Conservation (phyloP, 441 rosid genomes). For the Euphorbia corollata region DNA sequence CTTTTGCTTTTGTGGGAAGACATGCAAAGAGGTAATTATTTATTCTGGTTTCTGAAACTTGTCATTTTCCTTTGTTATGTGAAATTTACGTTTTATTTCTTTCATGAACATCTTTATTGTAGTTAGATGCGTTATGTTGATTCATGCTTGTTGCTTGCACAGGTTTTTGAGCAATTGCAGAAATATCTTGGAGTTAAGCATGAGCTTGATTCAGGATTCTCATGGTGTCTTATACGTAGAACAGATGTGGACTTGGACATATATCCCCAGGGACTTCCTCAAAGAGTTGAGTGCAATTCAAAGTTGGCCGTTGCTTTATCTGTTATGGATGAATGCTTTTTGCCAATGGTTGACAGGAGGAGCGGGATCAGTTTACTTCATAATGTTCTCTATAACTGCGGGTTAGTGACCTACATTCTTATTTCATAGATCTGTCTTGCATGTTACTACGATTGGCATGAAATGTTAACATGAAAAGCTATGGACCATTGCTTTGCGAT, state of each 20-base stretch:
- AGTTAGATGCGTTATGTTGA: slow-evolving; percentile 13
- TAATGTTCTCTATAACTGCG: slow-evolving; percentile 69
- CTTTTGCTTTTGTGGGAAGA: slow-evolving; percentile 57
- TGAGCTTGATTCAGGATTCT: slow-evolving; percentile 79
- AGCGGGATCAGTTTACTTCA: slow-evolving; percentile 73
- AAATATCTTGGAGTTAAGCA: slow-evolving; percentile 74
- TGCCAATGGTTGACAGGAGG: slow-evolving; percentile 85
- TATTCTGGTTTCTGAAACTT: background rate
- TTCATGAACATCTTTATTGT: background rate
- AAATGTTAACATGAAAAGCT: slow-evolving; percentile 3
- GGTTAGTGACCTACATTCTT: slow-evolving; percentile 45
- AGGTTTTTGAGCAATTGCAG: slow-evolving; percentile 77
- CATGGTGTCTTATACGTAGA: slow-evolving; percentile 86
- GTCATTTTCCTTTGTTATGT: background rate
- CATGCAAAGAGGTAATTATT: slow-evolving; percentile 62
- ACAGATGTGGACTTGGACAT: slow-evolving; percentile 44
- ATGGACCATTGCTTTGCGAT: background rate
- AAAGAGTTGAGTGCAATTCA: slow-evolving; percentile 77
- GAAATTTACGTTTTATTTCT: background rate
- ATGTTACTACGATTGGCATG: background rate
- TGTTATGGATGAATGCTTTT: slow-evolving; percentile 95
- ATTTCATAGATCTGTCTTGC: background rate
- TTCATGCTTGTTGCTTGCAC: slow-evolving; percentile 28
- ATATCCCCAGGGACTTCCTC: slow-evolving; percentile 43
- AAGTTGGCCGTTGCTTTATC: slow-evolving; percentile 86